Conservation (phyloP, 1,139 yeast species). For the Taiozyma onychis region DNA sequence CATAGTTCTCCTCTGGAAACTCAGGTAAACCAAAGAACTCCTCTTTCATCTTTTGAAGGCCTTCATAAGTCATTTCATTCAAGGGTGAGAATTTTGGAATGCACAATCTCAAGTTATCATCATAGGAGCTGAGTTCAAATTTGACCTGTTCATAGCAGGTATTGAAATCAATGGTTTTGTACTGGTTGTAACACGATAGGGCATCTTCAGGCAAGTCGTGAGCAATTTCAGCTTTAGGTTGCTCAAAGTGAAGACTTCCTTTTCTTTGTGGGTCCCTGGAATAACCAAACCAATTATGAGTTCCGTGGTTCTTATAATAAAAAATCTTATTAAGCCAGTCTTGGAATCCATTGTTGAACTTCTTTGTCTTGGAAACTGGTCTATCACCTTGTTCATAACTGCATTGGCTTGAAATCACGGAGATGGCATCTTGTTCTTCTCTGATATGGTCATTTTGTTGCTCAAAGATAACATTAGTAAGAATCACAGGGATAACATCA, state of each 20-base stretch:
- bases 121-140: not conserved
- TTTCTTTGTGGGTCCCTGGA: not conserved
- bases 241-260: not conserved
- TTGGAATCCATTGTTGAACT: constrained; percentile 3
- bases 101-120: not conserved
- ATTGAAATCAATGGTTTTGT: constrained; percentile 8
- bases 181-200: constrained; percentile 13
- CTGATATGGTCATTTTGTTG: not conserved
- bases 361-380: constrained; percentile 9
- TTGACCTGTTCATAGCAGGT: constrained; percentile 6
- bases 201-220: not conserved
- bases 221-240: not conserved
- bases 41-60: constrained; percentile 12
- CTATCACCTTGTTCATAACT: constrained; percentile 9
- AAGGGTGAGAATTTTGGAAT: constrained; percentile 14
- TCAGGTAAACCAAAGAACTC: constrained; percentile 10
- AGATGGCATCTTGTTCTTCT: not conserved
- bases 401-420: not conserved
- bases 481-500: not conserved
- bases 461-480: not conserved
- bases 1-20: constrained; percentile 10
- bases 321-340: constrained; percentile 8
- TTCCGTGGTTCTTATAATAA: constrained; percentile 2
- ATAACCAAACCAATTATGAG: not conserved
- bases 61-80: constrained; percentile 15